Base-by-base conservation (phyloP, 345 rosid species). In the Toxicodendron radicans region DNA sequence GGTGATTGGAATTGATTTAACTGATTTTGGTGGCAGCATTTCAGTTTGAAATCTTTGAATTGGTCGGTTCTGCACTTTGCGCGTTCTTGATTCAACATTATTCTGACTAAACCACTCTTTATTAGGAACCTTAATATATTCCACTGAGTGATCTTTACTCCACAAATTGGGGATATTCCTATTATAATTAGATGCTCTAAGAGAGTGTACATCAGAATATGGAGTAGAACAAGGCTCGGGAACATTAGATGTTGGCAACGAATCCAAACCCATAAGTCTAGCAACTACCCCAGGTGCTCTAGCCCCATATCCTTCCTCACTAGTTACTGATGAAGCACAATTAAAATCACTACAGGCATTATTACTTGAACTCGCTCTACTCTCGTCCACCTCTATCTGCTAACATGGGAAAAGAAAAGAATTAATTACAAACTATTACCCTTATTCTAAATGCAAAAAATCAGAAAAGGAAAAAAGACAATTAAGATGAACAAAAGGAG, bases 251-350 rank as follows among this genome's bases (percentile, higher is more conserved):
- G 75, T 80, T 0, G 99, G 99, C 87, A 95, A 79, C 12, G 91
- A 86, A 83, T 95, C 91, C 81, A 93, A 82, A 73, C 99, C 99
- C 99, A 95, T 95, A 43, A 95, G 97, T 76, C 92, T 88, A 12
- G 98, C 99, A 71, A 95, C 97, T 45, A 92, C 95, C 64, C 97
- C 92, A 2, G 99, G 98, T 24, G 89, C 90, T 84, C 81, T 86
- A 65, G 79, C 73, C 66, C 85, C 92, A 56, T 61, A 82, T 32
- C 85, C 90, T 74, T 91, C 95, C 71, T 90, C 92, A 80, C 97
- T 91, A 66, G 82, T 80, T 63, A 82, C 79, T 16, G 98, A 93
- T 38, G 95, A 87, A 62, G 89, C 79, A 75, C 84, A 91, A 30
- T 75, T 84, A 61, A 82, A 80, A 54, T 89, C 95, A 70, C 85